Conservation (phyloP, 1,284 basidiomycete species). For the Pascua guehoae region DNA sequence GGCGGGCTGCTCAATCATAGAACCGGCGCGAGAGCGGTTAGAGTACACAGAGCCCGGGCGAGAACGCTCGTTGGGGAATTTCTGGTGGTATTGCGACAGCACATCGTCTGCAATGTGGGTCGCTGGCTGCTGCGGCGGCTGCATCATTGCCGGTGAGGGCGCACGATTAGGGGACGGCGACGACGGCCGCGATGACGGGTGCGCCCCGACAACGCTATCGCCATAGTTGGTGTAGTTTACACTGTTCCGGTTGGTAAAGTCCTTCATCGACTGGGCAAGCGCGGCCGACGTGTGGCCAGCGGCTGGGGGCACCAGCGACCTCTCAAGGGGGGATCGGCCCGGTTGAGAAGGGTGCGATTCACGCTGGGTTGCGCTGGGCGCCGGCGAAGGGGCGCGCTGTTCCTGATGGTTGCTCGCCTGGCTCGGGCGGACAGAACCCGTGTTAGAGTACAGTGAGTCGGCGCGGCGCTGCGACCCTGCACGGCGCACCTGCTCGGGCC, state of each 20-base stretch:
- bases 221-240: conserved; percentile 56
- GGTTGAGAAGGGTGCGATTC: conserved; percentile 12
- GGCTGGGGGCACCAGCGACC: conserved; percentile 46
- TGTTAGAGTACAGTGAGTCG: conserved; percentile 32
- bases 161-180: conserved; percentile 57
- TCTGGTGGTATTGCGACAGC: conserved; percentile 71
- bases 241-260: conserved; percentile 44
- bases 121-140: conserved; percentile 57
- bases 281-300: conserved; percentile 49
- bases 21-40: conserved; percentile 38
- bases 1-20: conserved; percentile 16
- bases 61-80: conserved; percentile 76
- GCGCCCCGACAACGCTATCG: conserved; percentile 68
- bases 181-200: conserved; percentile 62
- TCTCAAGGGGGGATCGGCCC: conserved; percentile 32
- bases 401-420: conserved; percentile 6
- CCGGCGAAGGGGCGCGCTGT: conserved; percentile 27
- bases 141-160: conserved; percentile 59
- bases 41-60: conserved; percentile 48
- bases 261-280: conserved; percentile 47
- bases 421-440: conserved; percentile 18
- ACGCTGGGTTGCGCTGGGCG: conserved; percentile 24
- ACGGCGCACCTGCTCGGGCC: conserved; percentile 39
- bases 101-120: conserved; percentile 66
- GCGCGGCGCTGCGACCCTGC: conserved; percentile 42